Evolutionary conservation across 768 basidiomycete species (phyloP), one percentile per base, ranked within the genome.

Genomic region (Boletus pseudopeckii): DNA sequence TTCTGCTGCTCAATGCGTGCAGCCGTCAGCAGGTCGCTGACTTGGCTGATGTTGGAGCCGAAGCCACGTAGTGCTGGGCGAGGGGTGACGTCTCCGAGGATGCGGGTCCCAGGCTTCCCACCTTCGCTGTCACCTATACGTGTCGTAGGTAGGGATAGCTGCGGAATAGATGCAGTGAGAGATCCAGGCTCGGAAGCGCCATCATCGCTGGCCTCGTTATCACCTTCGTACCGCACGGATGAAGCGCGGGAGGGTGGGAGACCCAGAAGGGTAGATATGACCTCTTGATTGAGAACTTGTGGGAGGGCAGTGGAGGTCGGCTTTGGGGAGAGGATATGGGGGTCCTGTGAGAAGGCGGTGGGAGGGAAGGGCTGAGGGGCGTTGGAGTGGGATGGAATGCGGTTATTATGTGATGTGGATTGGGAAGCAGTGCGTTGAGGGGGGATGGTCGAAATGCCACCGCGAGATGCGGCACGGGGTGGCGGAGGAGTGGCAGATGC

Each of bases 281-380:
- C 87, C 50, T 87, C 81, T 64, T 86, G 83, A 48, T 81, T 84
- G 42, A 90, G 78, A 18, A 89, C 77, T 64, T 88, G 86, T 0
- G 86, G 86, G 7, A 75, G 72, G 11, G 78, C 62, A 4, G 74
- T 75, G 1, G 74, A 74, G 3, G 80, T 80, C 1, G 83, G 81
- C 51, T 81, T 76, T 7, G 82, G 83, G n/a, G 81, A 80, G 49
- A 79, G 73, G 34, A 84, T 81, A 7, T 74, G 67, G 5, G 62
- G 68, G 34, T 63, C 56, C 28, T 74, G 69, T 2, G 56, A 68
- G 43, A 65, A 51, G 28, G 60, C 51, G 37, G 63, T 58, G 32
- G 58, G 60, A 54, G 61, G 43, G 11, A 54, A 24, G 37, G 59
- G 20, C n/a, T 52, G 59, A 51, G 57, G 37, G 7, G 53, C 18